Evolutionary conservation across 345 rosid genomes (phyloP).

Genomic region (Eucalyptus paniculata): DNA sequence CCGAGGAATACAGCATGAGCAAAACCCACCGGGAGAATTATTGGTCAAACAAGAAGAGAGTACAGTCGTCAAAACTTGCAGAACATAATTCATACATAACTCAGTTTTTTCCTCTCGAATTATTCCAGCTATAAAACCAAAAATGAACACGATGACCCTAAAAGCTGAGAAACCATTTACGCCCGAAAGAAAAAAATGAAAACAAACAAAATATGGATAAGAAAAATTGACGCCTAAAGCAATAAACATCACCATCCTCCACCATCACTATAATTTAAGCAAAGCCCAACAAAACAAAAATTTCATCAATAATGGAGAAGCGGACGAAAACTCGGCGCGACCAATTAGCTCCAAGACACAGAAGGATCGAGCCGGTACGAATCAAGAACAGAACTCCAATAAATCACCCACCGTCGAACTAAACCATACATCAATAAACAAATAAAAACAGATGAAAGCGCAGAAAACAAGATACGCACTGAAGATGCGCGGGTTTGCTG

Average conservation of each 20-base stretch:
- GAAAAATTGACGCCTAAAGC: not conserved
- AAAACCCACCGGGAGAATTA: too few relatives aligned
- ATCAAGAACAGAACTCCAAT: not conserved
- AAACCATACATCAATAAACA: not conserved
- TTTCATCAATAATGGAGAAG: not conserved
- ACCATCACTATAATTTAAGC: not conserved
- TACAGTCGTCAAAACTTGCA: not conserved
- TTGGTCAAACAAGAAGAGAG: not conserved
- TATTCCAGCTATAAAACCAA: not conserved
- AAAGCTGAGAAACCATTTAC: not conserved
- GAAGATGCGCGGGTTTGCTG: conserved; percentile 49
- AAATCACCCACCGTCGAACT: not conserved
- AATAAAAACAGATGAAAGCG: not conserved
- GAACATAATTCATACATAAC: not conserved
- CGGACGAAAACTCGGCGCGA: not conserved
- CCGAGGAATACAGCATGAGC: not conserved
- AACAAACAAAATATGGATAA: not conserved
- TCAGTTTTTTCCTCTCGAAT: not conserved
- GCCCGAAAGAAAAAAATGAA: not conserved
- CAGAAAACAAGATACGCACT: conserved; percentile 14
- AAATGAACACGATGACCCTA: not conserved
- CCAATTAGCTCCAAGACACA: not conserved
- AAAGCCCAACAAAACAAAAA: not conserved
- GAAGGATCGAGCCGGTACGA: not conserved
- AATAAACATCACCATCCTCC: not conserved